Base-by-base conservation (phyloP, 306 rosid genomes). In the Cucurbita argyrosperma region DNA sequence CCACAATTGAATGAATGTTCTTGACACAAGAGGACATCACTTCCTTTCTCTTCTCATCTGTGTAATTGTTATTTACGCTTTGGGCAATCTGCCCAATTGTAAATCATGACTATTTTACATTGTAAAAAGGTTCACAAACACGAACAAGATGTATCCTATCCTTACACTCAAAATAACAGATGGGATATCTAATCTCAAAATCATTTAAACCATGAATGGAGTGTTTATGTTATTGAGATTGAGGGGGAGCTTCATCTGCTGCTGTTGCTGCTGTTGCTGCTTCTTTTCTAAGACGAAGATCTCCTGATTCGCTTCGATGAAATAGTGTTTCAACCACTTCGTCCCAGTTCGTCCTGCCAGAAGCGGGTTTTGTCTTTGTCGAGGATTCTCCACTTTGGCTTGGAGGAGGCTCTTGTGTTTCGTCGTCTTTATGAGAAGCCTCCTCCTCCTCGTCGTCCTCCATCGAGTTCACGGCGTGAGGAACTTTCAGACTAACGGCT, bases 401-500 rank as follows among this genome's bases (percentile, higher is more conserved):
- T 42, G 39, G 21, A 9, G 87, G 79, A 51, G 81, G 71, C 66
- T 82, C 82, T 59, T 79, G 82, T 55, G 76, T 11, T 45, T 45
- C 82, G 26, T 71, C 56, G 37, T 76, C 76, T 21, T 80, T 11
- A 1, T 1, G 80, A 10, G 69, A 6, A 0, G 39, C 45, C n/a
- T 62, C 87, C 7, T 80, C 72, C 69, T 62, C 23, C 1, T 21
- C 23, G 1, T 21, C 87, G 4, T 80, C 72, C 69, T 86, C 89
- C 23, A 72, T 73, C 14, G 72, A 21, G 26, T 82, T 82, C 57
- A 80, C 85, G 1, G 88, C 90, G 46, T 88, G 89, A 61, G 94
- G 94, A 8, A 88, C 85, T 50, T 88, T 86, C 75, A 88, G 80
- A 79, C 87, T 86, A n/a, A 88, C 89, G 19, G 86, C 90, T 75